A percentile compares a stretch with the other conserved stretches of the same genome.
phyloP scores from a whole-genome alignment of 1,139 yeast species.

The Diutina scorzettiae region DNA sequence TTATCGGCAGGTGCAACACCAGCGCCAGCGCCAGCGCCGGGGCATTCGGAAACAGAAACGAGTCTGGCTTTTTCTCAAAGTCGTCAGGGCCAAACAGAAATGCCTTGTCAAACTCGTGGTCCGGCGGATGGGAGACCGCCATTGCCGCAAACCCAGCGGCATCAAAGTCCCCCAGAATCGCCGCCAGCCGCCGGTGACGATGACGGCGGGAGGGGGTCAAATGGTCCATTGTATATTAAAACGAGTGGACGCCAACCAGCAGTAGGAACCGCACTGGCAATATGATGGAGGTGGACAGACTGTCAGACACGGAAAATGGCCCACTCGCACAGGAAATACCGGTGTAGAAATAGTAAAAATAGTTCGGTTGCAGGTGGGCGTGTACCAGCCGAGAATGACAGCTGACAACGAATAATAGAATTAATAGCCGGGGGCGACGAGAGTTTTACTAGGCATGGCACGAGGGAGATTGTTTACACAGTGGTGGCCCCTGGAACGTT shows the following conservation, averaged over 20 bases:
- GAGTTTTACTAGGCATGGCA: too few relatives aligned
- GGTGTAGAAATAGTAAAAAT: neutral
- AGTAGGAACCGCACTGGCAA: neutral
- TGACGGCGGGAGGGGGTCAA: constrained; percentile 1
- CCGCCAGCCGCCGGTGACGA: constrained; percentile 6
- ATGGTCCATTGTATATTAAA: neutral
- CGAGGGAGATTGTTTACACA: too few relatives aligned
- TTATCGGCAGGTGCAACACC: constrained; percentile 2
- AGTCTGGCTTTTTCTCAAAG: neutral
- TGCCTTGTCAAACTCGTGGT: neutral
- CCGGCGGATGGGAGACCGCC: neutral
- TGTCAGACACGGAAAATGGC: neutral
- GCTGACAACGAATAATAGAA: too few relatives aligned
- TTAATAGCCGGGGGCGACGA: too few relatives aligned
- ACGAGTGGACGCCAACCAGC: neutral
- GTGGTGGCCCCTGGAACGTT: too few relatives aligned
- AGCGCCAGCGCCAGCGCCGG: constrained; percentile 3
- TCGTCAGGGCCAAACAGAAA: neutral
- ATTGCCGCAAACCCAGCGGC: neutral
- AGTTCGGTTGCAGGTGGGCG: constrained; percentile 5
- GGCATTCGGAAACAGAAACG: constrained; percentile 2
- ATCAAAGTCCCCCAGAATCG: constrained; percentile 5
- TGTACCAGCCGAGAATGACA: neutral
- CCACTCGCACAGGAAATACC: neutral
- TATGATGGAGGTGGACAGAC: neutral